Percentiles rank a stretch among this genome's conserved stretches.
These are phyloP conservation scores for Arachnopeziza araneosa DNA, from an alignment of 2,329 filamentous ascomycete genomes.

Conservation along the genomic window DNA sequence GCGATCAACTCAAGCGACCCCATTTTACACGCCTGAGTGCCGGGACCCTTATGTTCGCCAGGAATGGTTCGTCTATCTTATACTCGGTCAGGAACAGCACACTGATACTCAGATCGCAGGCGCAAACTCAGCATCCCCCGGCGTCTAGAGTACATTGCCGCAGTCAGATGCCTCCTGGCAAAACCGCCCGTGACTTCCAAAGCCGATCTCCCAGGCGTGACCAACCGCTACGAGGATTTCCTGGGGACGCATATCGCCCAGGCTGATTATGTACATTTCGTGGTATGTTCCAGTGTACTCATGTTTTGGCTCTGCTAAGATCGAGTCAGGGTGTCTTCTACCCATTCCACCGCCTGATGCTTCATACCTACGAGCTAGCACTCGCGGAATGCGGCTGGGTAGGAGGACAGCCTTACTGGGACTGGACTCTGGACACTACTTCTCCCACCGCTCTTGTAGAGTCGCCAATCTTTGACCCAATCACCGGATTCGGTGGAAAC, in stretches of 20 bases:
- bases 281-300: background rate
- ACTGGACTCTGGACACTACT: slow-evolving; percentile 1
- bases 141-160: slow-evolving; percentile 1
- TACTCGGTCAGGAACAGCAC: too few species aligned
- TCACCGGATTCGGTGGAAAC: slow-evolving; percentile 4
- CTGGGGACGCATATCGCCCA: slow-evolving; percentile 3
- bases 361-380: slow-evolving; percentile 1
- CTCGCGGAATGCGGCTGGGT: slow-evolving; percentile 4
- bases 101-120: background rate
- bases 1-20: background rate
- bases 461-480: slow-evolving; percentile 1
- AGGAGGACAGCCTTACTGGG: slow-evolving; percentile 8
- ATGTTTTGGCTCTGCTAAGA: background rate
- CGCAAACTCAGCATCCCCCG: background rate
- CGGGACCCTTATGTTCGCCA: background rate
- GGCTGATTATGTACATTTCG: slow-evolving; percentile 2
- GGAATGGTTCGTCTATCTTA: background rate
- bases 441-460: background rate
- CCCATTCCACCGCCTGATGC: background rate
- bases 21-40: background rate
- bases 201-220: background rate
- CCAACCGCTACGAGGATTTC: slow-evolving; percentile 5
- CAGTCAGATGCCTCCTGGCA: slow-evolving; percentile 3
- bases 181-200: background rate
- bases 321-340: background rate